Evolutionary conservation across 2,329 filamentous ascomycete species (phyloP).

Genomic region (Colletotrichum eremochloae): DNA sequence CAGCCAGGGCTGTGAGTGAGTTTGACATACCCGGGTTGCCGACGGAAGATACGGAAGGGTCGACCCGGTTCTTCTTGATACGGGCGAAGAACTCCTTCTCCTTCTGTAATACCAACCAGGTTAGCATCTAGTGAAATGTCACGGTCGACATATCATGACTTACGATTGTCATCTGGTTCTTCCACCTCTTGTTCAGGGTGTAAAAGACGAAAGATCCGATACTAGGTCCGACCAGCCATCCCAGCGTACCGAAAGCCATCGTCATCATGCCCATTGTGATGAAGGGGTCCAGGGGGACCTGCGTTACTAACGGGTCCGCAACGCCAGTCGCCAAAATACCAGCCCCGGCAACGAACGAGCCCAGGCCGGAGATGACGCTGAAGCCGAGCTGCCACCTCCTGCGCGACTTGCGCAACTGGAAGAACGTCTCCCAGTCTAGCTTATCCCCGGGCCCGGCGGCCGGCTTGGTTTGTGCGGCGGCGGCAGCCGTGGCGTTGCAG

Average conservation of each 20-base stretch:
- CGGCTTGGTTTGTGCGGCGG: constrained; percentile 39
- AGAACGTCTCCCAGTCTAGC: constrained; percentile 94
- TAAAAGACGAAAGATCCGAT: constrained; percentile 87
- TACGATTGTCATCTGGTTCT: constrained; percentile 78
- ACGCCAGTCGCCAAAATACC: constrained; percentile 77
- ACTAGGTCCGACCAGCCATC: constrained; percentile 90
- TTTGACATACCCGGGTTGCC: constrained; percentile 78
- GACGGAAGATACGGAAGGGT: constrained; percentile 89
- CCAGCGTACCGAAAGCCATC: constrained; percentile 80
- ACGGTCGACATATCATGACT: constrained; percentile 48
- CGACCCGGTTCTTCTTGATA: constrained; percentile 92
- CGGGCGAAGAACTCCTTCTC: constrained; percentile 94
- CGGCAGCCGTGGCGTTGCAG: constrained; percentile 33
- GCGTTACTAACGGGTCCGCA: constrained; percentile 77
- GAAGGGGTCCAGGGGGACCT: constrained; percentile 89
- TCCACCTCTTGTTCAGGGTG: constrained; percentile 77
- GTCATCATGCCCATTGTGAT: constrained; percentile 86
- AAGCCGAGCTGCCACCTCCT: constrained; percentile 86
- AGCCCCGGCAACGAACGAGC: constrained; percentile 73
- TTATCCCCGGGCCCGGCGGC: constrained; percentile 44
- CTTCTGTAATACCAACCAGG: constrained; percentile 68
- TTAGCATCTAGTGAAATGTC: constrained; percentile 15
- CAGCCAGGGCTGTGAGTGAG: background rate
- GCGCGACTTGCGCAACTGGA: constrained; percentile 87
- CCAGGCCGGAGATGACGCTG: constrained; percentile 74